These are phyloP conservation scores for Pyropia yezoensis DNA, from an alignment of 23 red algal genomes.

Conservation along the genomic window DNA sequence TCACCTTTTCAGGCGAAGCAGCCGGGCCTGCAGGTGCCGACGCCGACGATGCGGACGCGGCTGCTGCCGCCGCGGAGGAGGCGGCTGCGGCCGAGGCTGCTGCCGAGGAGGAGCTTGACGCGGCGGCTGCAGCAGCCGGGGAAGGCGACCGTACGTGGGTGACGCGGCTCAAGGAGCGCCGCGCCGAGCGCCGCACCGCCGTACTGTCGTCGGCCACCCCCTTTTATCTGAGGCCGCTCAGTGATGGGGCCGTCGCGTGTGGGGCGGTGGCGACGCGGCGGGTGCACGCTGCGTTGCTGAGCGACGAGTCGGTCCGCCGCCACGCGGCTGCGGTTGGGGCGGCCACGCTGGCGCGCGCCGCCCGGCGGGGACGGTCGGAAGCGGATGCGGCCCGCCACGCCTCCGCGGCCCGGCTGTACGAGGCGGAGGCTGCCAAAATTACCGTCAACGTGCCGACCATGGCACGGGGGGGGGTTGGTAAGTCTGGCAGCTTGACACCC, in stretches of 20 bases:
- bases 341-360: constrained; percentile 29
- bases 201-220: constrained; percentile 29
- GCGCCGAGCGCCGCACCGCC: constrained; percentile 21
- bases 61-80: too few relatives aligned
- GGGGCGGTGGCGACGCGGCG: constrained; percentile 55
- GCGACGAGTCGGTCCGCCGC: constrained; percentile 57
- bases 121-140: constrained; percentile 1
- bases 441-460: too few relatives aligned
- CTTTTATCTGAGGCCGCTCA: constrained; percentile 59
- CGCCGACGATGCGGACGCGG: too few relatives aligned
- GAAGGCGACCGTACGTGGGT: constrained; percentile 32
- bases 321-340: constrained; percentile 48
- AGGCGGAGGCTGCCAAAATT: too few relatives aligned
- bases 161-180: constrained; percentile 19
- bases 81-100: too few relatives aligned
- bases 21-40: too few relatives aligned
- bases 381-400: too few relatives aligned
- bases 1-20: too few relatives aligned
- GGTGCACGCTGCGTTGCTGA: constrained; percentile 40
- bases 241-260: constrained; percentile 52
- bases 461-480: too few relatives aligned
- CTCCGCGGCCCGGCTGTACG: too few relatives aligned
- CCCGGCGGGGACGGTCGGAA: too few relatives aligned
- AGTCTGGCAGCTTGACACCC: too few relatives aligned
- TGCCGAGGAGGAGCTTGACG: constrained; percentile 7